Evolutionary conservation across 805 yeast species (phyloP), one percentile per base, ranked within the genome.

Genomic region (Tetrapisispora phaffii): DNA sequence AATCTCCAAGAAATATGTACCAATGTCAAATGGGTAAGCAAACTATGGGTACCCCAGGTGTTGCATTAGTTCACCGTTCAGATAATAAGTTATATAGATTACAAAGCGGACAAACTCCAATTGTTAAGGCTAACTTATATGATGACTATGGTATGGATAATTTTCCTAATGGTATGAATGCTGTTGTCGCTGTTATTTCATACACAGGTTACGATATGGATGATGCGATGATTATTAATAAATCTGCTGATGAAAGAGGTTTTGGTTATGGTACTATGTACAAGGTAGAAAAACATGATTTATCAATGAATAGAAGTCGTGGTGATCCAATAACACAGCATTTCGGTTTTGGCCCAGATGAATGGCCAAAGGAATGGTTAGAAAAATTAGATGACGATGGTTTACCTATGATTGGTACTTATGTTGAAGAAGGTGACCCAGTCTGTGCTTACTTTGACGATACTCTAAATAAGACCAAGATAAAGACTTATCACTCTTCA

Each of bases 11-110:
- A 79, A 93, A 93, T 66, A 93, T 93, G 97, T 93, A 93, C 67
- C 98, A 93, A 72, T 93, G 98, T 71, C 98, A 93, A 75, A 93
- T 93, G 98, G 97, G 97, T 79, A 93, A 93, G 71, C 98, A 93
- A 73, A 90, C 98, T 19, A 93, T 93, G 98, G 98, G 98, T 68
- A 93, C 98, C 4, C 98, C 98, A 8, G 97, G 97, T 70, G 96
- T 93, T 51, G 97, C 95, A 0, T 72, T 90, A 44, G 77, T 72
- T 38, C 95, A 88, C 66, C 78, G 98, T 67, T 84, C 96, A 1
- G 98, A 93, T 66, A 93, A 93, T 71, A 93, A 90, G 65, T 70
- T 93, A 48, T 93, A 93, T 69, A 80, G 90, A 57, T 71, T 93
- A 55, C 98, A 93, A 68, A 75, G 85, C 37, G 98, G 98, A 39